Percentiles rank a stretch among this genome's conserved stretches.
These are phyloP conservation scores for Stephanodiscus triporus DNA, from an alignment of 108 stramenopile genomes.

Conservation along the genomic window DNA sequence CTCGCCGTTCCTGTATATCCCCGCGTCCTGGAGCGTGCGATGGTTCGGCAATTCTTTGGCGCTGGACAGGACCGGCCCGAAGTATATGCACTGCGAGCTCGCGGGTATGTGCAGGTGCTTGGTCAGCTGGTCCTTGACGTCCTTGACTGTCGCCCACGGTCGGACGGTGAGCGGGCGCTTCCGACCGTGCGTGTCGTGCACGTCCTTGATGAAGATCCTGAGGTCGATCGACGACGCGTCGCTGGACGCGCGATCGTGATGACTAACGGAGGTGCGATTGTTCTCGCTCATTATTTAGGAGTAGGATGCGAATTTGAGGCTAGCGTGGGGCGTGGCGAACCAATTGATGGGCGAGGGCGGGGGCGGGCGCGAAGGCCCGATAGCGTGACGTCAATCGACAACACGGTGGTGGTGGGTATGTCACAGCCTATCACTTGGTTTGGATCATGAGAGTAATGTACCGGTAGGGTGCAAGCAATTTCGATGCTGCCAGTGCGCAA, in stretches of 20 bases:
- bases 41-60: constrained; percentile 78
- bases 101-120: constrained; percentile 71
- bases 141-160: constrained; percentile 87
- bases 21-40: constrained; percentile 84
- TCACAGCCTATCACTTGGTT: background rate
- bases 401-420: background rate
- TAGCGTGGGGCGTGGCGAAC: background rate
- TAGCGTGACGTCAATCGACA: background rate
- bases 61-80: constrained; percentile 70
- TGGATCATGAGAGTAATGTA: background rate
- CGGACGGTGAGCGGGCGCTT: constrained; percentile 76
- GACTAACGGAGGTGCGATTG: background rate
- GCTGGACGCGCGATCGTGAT: background rate
- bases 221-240: constrained; percentile 52
- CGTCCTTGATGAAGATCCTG: constrained; percentile 81
- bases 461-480: too few species aligned
- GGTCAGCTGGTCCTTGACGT: constrained; percentile 79
- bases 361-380: background rate
- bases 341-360: background rate
- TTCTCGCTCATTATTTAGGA: background rate
- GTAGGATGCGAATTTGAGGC: background rate
- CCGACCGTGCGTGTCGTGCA: constrained; percentile 62
- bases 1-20: constrained; percentile 83
- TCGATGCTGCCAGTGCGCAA: too few species aligned
- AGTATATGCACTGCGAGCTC: constrained; percentile 70